These are phyloP conservation scores for Fusarium cicatricum DNA, from an alignment of 2,329 filamentous ascomycete species.

Conservation along the genomic window DNA sequence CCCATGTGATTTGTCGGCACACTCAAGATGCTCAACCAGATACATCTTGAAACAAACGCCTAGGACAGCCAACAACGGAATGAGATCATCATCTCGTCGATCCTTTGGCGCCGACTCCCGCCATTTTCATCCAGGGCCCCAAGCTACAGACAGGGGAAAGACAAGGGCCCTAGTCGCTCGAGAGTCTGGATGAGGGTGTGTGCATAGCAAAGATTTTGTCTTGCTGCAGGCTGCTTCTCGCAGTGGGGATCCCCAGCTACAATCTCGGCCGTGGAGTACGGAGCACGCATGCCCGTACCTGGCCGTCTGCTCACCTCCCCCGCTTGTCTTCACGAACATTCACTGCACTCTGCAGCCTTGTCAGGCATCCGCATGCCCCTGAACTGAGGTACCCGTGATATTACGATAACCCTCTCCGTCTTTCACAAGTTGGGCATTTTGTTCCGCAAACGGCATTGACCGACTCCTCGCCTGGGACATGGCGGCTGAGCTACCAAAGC, in stretches of 20 bases:
- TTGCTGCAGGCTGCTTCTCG: constrained; percentile 21
- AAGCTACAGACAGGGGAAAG: constrained; percentile 29
- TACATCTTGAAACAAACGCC: constrained; percentile 44
- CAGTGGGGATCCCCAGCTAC: constrained; percentile 35
- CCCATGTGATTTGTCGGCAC: constrained; percentile 34
- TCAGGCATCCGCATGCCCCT: constrained; percentile 21
- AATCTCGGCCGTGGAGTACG: constrained; percentile 38
- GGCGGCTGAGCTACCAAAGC: constrained; percentile 12
- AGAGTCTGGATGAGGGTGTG: constrained; percentile 29
- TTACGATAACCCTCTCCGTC: constrained; percentile 8
- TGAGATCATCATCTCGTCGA: constrained; percentile 44
- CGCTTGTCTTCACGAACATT: constrained; percentile 35
- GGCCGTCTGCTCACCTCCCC: constrained; percentile 27
- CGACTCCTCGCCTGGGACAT: not conserved
- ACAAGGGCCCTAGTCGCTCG: constrained; percentile 13
- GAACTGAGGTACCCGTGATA: constrained; percentile 4
- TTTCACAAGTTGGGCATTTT: not conserved
- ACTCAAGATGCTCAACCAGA: constrained; percentile 18
- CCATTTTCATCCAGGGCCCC: constrained; percentile 37
- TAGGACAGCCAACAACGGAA: constrained; percentile 40
- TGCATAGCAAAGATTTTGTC: constrained; percentile 18
- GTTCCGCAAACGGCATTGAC: not conserved
- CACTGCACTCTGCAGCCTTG: constrained; percentile 41
- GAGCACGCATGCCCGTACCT: constrained; percentile 31
- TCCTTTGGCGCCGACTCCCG: constrained; percentile 42